Percentiles rank a stretch among this genome's conserved stretches.
phyloP scores from a whole-genome alignment of 106 monocot genomes.

The Acorus gramineus region DNA sequence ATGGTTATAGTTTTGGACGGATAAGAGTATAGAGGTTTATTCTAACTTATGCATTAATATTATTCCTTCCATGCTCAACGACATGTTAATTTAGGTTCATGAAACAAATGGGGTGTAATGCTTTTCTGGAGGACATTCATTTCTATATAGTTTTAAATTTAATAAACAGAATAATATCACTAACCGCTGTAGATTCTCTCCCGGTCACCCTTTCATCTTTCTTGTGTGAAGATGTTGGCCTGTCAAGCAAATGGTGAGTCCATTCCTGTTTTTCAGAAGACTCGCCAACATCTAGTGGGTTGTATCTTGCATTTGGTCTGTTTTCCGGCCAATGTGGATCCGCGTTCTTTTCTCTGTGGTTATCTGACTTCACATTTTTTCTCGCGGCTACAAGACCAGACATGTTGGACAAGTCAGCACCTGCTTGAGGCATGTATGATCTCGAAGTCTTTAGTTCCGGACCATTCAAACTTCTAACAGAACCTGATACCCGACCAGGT shows the following conservation, averaged over 20 bases:
- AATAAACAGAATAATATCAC: neutral
- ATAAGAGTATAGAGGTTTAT: too few relatives aligned
- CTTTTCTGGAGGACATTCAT: too few relatives aligned
- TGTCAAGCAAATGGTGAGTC: conserved; percentile 16
- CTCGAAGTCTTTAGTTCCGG: conserved; percentile 23
- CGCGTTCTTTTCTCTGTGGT: neutral
- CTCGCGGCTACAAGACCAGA: conserved; percentile 15
- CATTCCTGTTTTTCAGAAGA: conserved; percentile 14
- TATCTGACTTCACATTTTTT: conserved; percentile 15
- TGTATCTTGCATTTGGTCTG: conserved; percentile 10
- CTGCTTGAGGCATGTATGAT: conserved; percentile 18
- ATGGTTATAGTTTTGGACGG: too few relatives aligned
- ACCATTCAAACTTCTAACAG: conserved; percentile 13
- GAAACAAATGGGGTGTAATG: too few relatives aligned
- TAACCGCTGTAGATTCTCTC: conserved; percentile 41
- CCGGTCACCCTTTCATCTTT: conserved; percentile 17
- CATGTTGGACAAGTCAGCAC: conserved; percentile 10
- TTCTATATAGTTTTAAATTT: too few relatives aligned
- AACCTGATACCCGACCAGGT: conserved; percentile 12
- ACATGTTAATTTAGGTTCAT: too few relatives aligned
- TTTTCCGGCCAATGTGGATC: neutral
- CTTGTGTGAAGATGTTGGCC: conserved; percentile 32
- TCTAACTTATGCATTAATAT: too few relatives aligned
- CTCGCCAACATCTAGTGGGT: conserved; percentile 25
- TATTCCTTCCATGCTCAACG: too few relatives aligned